These are phyloP conservation scores for Blastocystis sp. DNA, from an alignment of 352 stramenopile species.

Conservation along the genomic window DNA sequence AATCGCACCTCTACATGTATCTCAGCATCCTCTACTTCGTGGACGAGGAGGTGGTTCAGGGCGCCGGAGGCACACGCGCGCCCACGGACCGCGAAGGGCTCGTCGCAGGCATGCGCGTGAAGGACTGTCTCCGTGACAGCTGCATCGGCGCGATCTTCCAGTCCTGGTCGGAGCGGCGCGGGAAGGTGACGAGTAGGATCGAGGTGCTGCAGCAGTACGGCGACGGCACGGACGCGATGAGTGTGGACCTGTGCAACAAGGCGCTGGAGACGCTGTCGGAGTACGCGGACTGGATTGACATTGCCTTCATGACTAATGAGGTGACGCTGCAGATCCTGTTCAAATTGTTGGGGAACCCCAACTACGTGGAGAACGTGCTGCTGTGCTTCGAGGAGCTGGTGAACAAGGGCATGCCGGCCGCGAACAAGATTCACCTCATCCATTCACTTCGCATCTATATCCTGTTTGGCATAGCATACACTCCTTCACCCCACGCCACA, in stretches of 20 bases:
- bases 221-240: slow-evolving; percentile 24
- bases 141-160: slow-evolving; percentile 50
- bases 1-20: slow-evolving; percentile 48
- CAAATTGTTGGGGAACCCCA: neutral
- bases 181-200: neutral
- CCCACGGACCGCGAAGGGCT: slow-evolving; percentile 26
- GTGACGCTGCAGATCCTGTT: slow-evolving; percentile 49
- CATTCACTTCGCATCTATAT: slow-evolving; percentile 47
- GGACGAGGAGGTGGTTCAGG: slow-evolving; percentile 61
- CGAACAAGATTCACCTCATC: slow-evolving; percentile 51
- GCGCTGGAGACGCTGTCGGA: slow-evolving; percentile 47
- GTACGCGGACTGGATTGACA: slow-evolving; percentile 63
- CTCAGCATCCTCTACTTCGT: slow-evolving; percentile 55
- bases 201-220: slow-evolving; percentile 66
- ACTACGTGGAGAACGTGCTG: slow-evolving; percentile 59
- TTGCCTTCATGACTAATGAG: slow-evolving; percentile 50
- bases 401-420: slow-evolving; percentile 37
- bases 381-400: slow-evolving; percentile 58
- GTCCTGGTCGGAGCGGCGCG: neutral
- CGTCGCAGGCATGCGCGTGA: slow-evolving; percentile 38
- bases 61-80: slow-evolving; percentile 32
- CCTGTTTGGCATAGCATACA: neutral
- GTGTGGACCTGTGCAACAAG: slow-evolving; percentile 40
- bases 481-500: slow-evolving; percentile 24
- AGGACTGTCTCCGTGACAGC: slow-evolving; percentile 59